phyloP scores from a whole-genome alignment of 1,284 basidiomycete genomes.

The Rhodotorula glutinis region DNA sequence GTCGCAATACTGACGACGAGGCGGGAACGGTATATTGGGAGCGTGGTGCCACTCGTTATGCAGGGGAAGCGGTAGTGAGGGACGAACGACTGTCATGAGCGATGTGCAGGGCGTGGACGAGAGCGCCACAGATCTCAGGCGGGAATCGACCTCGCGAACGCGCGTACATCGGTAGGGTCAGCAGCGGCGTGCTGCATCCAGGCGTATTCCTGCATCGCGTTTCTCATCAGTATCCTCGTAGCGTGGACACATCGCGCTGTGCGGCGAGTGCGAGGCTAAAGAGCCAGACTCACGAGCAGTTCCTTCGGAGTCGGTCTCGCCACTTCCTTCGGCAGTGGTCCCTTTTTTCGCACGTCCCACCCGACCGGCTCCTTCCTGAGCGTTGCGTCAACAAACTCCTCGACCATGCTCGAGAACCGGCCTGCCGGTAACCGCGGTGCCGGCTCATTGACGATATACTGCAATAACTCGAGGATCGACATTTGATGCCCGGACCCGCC shows the following conservation, averaged over 20 bases:
- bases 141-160: constrained; percentile 44
- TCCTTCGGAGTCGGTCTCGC: constrained; percentile 72
- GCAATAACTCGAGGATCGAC: constrained; percentile 92
- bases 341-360: constrained; percentile 48
- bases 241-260: too few species aligned
- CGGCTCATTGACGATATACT: constrained; percentile 96
- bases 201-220: constrained; percentile 35
- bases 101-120: too few species aligned
- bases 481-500: constrained; percentile 90
- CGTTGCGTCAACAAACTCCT: constrained; percentile 57
- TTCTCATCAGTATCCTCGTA: not conserved
- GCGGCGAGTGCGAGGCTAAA: too few species aligned
- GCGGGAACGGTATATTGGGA: too few species aligned
- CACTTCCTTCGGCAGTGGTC: constrained; percentile 32
- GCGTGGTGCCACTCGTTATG: too few species aligned
- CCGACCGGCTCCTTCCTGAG: constrained; percentile 71
- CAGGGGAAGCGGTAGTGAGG: too few species aligned
- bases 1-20: too few species aligned
- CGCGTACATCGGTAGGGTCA: constrained; percentile 43
- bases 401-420: constrained; percentile 47
- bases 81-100: too few species aligned
- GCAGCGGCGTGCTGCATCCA: constrained; percentile 40
- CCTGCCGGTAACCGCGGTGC: constrained; percentile 71
- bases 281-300: constrained; percentile 55
- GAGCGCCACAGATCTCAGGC: too few species aligned